Base-by-base conservation (phyloP, 495 filamentous ascomycete genomes). In the Aspergillus coremiiformis region DNA sequence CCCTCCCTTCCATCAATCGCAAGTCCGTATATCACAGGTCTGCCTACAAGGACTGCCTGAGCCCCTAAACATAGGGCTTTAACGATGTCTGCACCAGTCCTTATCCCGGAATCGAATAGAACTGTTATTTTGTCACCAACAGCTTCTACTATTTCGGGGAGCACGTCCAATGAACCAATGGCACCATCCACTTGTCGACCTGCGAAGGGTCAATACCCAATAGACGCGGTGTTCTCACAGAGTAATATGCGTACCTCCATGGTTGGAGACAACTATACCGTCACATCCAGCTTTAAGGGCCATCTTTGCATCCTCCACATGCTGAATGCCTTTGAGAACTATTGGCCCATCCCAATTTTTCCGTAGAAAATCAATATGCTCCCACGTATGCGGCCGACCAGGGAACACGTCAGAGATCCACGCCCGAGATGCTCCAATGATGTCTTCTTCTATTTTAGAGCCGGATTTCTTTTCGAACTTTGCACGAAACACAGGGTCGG, bases 1-100 rank as follows among this genome's bases (percentile, higher is more conserved):
- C 83, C 82, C 35, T 74, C 64, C 50, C 78, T 71, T 8, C 83
- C 83, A 26, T 70, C 73, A 29, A 81, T 72, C 1, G 71, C 74
- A 15, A 95, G 89, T 43, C 90, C 90, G 63, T 89, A 95, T 57
- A 95, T 73, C 66, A 91, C 89, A 15, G 90, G 91, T 22, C 90
- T 71, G 11, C 88, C 90, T 52, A 95, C 89, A 15, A 92, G 83
- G 0, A 95, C 90, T n/a, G 86, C 90, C 64, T 82, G 87, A 5
- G 90, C 91, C 35, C 91, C 91, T 3, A 96, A 74, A 55, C 87
- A 93, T 30, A 95, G 73, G 48, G 90, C 91, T 69, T 95, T 96
- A 72, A 95, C 78, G 58, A 85, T 67, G 63, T 86, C 83, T 3
- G 73, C 73, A 0, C 74, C 83, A 24, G 75, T 75, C 4, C 84